These are phyloP conservation scores for Dactylonectria macrodidyma DNA, from an alignment of 2,329 filamentous ascomycete genomes.

Conservation along the genomic window DNA sequence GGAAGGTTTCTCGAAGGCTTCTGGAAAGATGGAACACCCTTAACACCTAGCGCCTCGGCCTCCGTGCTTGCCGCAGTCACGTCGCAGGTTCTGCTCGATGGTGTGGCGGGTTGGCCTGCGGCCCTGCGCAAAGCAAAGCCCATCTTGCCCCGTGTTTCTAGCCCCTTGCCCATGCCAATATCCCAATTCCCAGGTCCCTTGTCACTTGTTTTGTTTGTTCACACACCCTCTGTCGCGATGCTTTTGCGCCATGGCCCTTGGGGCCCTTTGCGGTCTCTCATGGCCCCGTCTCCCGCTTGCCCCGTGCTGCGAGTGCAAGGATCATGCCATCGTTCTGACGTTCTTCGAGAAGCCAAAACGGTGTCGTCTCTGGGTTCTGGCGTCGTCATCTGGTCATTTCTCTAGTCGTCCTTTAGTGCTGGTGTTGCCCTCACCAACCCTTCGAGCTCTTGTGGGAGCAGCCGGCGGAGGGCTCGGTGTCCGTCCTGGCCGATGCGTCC, in stretches of 20 bases:
- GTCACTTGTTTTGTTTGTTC: conserved; percentile 6
- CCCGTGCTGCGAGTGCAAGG: conserved; percentile 45
- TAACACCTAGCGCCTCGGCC: conserved; percentile 12
- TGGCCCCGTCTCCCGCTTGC: conserved; percentile 41
- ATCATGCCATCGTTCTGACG: conserved; percentile 44
- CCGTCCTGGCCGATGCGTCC: conserved; percentile 18
- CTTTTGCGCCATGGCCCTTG: conserved; percentile 39
- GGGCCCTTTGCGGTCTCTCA: conserved; percentile 33
- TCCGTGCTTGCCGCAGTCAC: conserved; percentile 33
- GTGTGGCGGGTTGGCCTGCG: neutral
- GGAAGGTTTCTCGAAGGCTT: conserved; percentile 57
- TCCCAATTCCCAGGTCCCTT: conserved; percentile 25
- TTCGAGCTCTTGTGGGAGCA: conserved; percentile 6
- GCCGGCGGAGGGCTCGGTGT: conserved; percentile 1
- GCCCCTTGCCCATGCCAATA: conserved; percentile 26
- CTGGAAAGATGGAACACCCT: conserved; percentile 40
- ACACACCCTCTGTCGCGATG: neutral
- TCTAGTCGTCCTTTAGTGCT: no score
- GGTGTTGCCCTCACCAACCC: neutral
- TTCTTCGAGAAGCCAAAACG: conserved; percentile 47
- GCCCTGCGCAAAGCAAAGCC: conserved; percentile 6
- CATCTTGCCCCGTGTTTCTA: conserved; percentile 32
- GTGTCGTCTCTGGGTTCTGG: conserved; percentile 19
- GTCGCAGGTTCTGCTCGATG: conserved; percentile 25
- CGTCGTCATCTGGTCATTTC: conserved; percentile 16